Evolutionary conservation across 83 land plant genomes (phyloP).

Genomic region (Picea abies): DNA sequence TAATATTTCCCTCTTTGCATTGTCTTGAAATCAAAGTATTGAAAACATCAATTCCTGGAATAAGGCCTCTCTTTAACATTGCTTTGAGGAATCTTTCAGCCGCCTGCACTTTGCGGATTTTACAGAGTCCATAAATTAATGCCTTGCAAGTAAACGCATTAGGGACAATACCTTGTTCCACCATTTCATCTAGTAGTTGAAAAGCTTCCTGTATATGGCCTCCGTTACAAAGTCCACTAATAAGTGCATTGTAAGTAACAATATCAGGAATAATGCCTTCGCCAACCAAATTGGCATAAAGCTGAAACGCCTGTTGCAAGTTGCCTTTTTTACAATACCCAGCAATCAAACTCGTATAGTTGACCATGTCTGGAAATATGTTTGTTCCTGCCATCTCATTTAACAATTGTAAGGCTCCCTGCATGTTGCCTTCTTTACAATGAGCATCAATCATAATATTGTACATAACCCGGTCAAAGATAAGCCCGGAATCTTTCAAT

Average conservation of each 20-base stretch:
- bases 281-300: slow-evolving; percentile 26
- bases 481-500: slow-evolving; percentile 26
- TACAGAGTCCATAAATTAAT: slow-evolving; percentile 37
- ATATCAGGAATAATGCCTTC: slow-evolving; percentile 26
- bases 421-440: slow-evolving; percentile 42
- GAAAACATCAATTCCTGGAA: slow-evolving; percentile 1
- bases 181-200: slow-evolving; percentile 25
- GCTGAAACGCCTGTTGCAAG: slow-evolving; percentile 32
- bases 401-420: slow-evolving; percentile 37
- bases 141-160: slow-evolving; percentile 23
- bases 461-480: slow-evolving; percentile 39
- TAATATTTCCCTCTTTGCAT: slow-evolving; percentile 14
- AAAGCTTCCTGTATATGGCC: slow-evolving; percentile 35
- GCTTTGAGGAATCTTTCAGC: slow-evolving; percentile 32
- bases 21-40: slow-evolving; percentile 21
- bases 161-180: slow-evolving; percentile 25
- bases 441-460: slow-evolving; percentile 41
- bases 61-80: slow-evolving; percentile 20
- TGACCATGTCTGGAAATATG: slow-evolving; percentile 33
- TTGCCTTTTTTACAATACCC: slow-evolving; percentile 45
- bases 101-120: slow-evolving; percentile 33
- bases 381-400: slow-evolving; percentile 35
- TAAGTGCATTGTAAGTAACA: slow-evolving; percentile 27
- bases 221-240: slow-evolving; percentile 23
- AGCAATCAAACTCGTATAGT: slow-evolving; percentile 49